Conservation (phyloP, 257 asterid species). For the Capsicum baccatum region DNA sequence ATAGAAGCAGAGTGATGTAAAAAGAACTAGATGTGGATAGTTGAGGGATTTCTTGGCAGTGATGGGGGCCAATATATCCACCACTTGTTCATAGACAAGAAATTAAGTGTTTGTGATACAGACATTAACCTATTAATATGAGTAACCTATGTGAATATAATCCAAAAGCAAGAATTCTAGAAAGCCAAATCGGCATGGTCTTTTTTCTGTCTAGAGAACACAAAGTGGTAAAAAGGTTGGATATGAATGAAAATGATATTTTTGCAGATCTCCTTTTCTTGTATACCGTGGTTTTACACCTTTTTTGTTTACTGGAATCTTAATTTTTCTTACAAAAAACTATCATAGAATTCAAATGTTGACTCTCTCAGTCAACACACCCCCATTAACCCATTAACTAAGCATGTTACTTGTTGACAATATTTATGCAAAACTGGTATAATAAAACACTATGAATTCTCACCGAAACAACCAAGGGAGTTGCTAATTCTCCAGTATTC, state of each 20-base stretch:
- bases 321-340: constrained; percentile 12
- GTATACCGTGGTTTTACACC: too few species aligned
- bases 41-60: constrained; percentile 10
- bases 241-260: neutral
- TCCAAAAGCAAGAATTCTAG: constrained; percentile 15
- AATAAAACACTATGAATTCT: too few species aligned
- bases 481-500: too few species aligned
- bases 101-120: constrained; percentile 16
- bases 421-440: too few species aligned
- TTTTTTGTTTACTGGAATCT: constrained; percentile 6
- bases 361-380: constrained; percentile 6
- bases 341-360: neutral
- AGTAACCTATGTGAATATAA: neutral
- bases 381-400: too few species aligned
- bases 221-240: constrained; percentile 10
- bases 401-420: too few species aligned
- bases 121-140: constrained; percentile 5
- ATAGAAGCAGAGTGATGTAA: neutral
- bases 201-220: constrained; percentile 2
- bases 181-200: constrained; percentile 4
- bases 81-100: neutral
- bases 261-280: constrained; percentile 5
- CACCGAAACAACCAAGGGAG: too few species aligned
- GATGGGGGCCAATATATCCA: neutral
- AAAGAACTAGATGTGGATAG: constrained; percentile 1